Percentiles rank a stretch among this genome's conserved stretches.
These are phyloP conservation scores for Sclerotiophoma versabilis DNA, from an alignment of 2,329 filamentous ascomycete species.

Conservation along the genomic window DNA sequence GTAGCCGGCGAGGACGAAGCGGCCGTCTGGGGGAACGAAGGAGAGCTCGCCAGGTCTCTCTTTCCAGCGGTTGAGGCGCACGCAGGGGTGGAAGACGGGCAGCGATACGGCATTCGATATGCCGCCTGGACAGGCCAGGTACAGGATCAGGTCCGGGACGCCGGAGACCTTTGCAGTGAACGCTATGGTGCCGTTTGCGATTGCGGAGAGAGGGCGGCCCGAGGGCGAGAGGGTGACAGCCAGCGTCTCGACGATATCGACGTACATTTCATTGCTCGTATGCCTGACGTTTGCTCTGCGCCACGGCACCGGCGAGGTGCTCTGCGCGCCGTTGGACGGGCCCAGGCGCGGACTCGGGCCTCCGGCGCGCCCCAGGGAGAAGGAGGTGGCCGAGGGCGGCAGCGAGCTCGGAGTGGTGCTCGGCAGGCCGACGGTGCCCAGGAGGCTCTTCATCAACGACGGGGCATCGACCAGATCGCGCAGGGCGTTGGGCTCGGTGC, in stretches of 20 bases:
- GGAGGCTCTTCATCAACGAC: slow-evolving; percentile 84
- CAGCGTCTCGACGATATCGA: slow-evolving; percentile 91
- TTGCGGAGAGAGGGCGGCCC: slow-evolving; percentile 82
- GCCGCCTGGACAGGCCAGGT: slow-evolving; percentile 75
- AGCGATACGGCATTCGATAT: slow-evolving; percentile 79
- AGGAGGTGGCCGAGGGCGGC: slow-evolving; percentile 35
- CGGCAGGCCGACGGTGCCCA: slow-evolving; percentile 86
- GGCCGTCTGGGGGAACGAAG: slow-evolving; percentile 93
- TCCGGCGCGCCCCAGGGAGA: slow-evolving; percentile 37
- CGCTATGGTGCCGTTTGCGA: slow-evolving; percentile 89
- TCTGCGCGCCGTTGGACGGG: slow-evolving; percentile 36
- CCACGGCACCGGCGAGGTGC: slow-evolving; percentile 76
- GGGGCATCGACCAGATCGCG: slow-evolving; percentile 92
- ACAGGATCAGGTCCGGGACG: slow-evolving; percentile 86
- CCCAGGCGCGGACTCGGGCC: slow-evolving; percentile 34
- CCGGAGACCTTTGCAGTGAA: slow-evolving; percentile 96
- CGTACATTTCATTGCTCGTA: slow-evolving; percentile 96
- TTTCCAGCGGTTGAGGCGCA: slow-evolving; percentile 87
- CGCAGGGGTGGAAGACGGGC: slow-evolving; percentile 95
- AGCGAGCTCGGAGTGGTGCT: slow-evolving; percentile 50
- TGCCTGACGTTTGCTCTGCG: slow-evolving; percentile 89
- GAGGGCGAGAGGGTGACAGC: slow-evolving; percentile 89
- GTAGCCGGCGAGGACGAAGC: slow-evolving; percentile 92
- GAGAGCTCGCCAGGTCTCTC: slow-evolving; percentile 90
- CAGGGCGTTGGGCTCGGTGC: slow-evolving; percentile 91